Conservation (phyloP, 345 rosid genomes). For the Xanthoceras sorbifolium region DNA sequence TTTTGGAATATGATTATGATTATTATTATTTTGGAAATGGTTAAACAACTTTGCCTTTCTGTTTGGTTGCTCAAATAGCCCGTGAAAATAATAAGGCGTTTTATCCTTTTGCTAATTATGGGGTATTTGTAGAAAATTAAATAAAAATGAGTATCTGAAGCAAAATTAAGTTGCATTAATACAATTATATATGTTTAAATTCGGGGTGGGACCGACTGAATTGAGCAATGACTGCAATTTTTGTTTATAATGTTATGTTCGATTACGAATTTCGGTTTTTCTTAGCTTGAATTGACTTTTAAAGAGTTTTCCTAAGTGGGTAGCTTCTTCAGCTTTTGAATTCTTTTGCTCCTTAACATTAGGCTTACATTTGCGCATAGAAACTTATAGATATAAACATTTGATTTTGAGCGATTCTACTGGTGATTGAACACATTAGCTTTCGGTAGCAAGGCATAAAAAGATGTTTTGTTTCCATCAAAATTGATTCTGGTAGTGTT, state of each 20-base stretch:
- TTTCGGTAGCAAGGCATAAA: background rate
- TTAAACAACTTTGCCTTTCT: background rate
- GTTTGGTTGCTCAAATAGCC: slow-evolving; percentile 2
- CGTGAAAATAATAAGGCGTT: slow-evolving; percentile 10
- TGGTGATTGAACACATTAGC: background rate
- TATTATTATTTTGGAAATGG: background rate
- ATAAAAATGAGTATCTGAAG: background rate
- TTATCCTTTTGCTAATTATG: background rate
- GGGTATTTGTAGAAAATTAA: slow-evolving; percentile 10
- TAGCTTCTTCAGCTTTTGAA: no score
- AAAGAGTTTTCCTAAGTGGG: background rate
- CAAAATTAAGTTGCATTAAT: background rate
- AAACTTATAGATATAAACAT: background rate
- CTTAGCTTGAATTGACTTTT: background rate
- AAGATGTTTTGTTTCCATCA: background rate
- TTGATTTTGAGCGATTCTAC: background rate
- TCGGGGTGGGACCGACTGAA: background rate
- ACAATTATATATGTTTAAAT: background rate
- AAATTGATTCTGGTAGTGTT: background rate
- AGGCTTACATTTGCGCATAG: no score
- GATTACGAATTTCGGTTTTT: background rate
- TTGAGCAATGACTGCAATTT: background rate
- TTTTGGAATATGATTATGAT: no score
- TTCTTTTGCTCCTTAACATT: no score
- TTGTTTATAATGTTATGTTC: background rate